Percentiles rank a stretch among this genome's conserved stretches.
These are phyloP conservation scores for Rubus idaeus DNA, from an alignment of 306 rosid genomes.

Conservation along the genomic window DNA sequence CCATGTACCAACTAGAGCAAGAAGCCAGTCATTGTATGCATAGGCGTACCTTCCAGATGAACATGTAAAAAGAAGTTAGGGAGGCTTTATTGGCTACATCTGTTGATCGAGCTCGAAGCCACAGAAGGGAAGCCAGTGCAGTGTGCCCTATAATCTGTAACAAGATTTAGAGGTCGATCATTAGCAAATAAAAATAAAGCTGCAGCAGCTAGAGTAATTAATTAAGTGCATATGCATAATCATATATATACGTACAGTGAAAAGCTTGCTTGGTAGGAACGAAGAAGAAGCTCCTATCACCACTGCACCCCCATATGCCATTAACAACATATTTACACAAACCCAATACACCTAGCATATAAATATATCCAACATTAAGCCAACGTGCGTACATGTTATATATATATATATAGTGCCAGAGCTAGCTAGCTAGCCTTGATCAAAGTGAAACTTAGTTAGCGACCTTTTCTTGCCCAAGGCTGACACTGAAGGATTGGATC, in stretches of 20 bases:
- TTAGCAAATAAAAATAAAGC: background rate
- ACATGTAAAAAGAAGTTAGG: slow-evolving; percentile 26
- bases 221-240: background rate
- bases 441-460: background rate
- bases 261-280: slow-evolving; percentile 13
- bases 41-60: slow-evolving; percentile 24
- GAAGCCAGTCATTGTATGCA: too few relatives aligned
- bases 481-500: slow-evolving; percentile 27
- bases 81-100: slow-evolving; percentile 20
- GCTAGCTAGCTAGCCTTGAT: background rate
- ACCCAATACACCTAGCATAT: slow-evolving; percentile 20
- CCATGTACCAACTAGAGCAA: too few relatives aligned
- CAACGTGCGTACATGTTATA: background rate
- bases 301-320: slow-evolving; percentile 27
- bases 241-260: slow-evolving; percentile 10
- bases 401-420: background rate
- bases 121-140: slow-evolving; percentile 20
- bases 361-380: background rate
- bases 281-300: slow-evolving; percentile 24
- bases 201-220: too few relatives aligned
- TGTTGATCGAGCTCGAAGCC: slow-evolving; percentile 24
- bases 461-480: slow-evolving; percentile 25
- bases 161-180: background rate
- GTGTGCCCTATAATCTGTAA: slow-evolving; percentile 19
- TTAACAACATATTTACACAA: slow-evolving; percentile 24